These are phyloP conservation scores for Aspergillus calidoustus DNA, from an alignment of 2,329 filamentous ascomycete genomes.

Conservation along the genomic window DNA sequence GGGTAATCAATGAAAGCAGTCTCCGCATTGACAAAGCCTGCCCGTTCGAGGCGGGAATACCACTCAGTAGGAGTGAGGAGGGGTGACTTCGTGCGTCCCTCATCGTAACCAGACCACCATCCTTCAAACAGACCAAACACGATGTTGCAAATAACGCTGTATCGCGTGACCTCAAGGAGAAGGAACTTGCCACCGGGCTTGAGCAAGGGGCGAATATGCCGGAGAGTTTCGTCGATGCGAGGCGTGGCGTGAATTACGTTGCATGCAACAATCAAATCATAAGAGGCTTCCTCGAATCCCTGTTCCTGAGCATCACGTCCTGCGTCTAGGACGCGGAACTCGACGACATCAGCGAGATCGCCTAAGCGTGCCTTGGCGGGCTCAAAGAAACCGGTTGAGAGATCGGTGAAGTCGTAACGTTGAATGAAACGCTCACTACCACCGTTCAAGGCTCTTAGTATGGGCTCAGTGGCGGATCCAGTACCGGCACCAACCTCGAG, in stretches of 20 bases:
- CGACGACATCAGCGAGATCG: slow-evolving; percentile 9
- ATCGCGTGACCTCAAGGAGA: slow-evolving; percentile 10
- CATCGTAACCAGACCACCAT: slow-evolving; percentile 12
- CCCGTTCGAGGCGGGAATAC: not conserved
- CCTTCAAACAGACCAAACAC: slow-evolving; percentile 12
- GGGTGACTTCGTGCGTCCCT: slow-evolving; percentile 4
- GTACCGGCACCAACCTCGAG: slow-evolving; percentile 4
- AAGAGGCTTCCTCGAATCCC: slow-evolving; percentile 11
- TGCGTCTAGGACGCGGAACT: slow-evolving; percentile 11
- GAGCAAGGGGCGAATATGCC: slow-evolving; percentile 7
- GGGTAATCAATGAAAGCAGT: slow-evolving; percentile 8
- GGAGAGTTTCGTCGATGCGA: slow-evolving; percentile 10
- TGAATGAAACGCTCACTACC: not conserved
- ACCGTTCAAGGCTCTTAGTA: not conserved
- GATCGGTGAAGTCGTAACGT: slow-evolving; percentile 4
- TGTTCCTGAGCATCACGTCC: slow-evolving; percentile 5
- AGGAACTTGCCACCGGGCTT: slow-evolving; percentile 12
- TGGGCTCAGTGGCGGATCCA: not conserved
- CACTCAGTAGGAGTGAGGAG: slow-evolving; percentile 5
- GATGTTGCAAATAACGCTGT: not conserved
- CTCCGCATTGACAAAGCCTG: slow-evolving; percentile 5
- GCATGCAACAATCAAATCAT: slow-evolving; percentile 14
- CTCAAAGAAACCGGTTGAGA: slow-evolving; percentile 17
- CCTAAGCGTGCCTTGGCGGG: slow-evolving; percentile 9
- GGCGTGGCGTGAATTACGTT: slow-evolving; percentile 16